Conservation (phyloP, 495 filamentous ascomycete species). For the Podospora anserina region DNA sequence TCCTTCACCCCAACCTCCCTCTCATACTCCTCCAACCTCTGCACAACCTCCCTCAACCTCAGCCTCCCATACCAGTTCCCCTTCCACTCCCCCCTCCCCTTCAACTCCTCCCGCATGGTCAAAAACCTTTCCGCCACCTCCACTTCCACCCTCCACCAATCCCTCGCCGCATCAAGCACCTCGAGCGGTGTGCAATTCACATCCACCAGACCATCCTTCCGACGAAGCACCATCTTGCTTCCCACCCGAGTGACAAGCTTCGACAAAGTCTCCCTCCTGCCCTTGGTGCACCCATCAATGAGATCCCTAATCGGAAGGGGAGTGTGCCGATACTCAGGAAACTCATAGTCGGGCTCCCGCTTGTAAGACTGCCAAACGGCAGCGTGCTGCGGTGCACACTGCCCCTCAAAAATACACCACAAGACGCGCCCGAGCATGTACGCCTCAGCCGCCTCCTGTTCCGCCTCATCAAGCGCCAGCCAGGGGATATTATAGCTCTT, state of each 20-base stretch:
- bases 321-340: conserved; percentile 40
- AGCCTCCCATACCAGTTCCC: conserved; percentile 44
- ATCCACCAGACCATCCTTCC: conserved; percentile 4
- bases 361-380: conserved; percentile 50
- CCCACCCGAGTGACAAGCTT: conserved; percentile 35
- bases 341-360: conserved; percentile 48
- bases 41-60: conserved; percentile 34
- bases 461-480: conserved; percentile 39
- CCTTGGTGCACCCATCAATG: conserved; percentile 45
- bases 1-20: not conserved
- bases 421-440: conserved; percentile 52
- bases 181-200: conserved; percentile 24
- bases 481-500: conserved; percentile 47
- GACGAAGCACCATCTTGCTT: conserved; percentile 38
- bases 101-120: conserved; percentile 29
- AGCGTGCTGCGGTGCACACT: conserved; percentile 43
- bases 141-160: conserved; percentile 44
- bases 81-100: conserved; percentile 37
- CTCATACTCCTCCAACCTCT: not conserved
- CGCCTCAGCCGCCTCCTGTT: conserved; percentile 49
- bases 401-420: conserved; percentile 54
- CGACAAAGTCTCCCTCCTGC: conserved; percentile 37
- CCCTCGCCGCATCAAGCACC: conserved; percentile 32
- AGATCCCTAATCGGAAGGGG: conserved; percentile 38
- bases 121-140: conserved; percentile 41